phyloP scores from a whole-genome alignment of 164 flowering plant species.

The Magnolia sinica region DNA sequence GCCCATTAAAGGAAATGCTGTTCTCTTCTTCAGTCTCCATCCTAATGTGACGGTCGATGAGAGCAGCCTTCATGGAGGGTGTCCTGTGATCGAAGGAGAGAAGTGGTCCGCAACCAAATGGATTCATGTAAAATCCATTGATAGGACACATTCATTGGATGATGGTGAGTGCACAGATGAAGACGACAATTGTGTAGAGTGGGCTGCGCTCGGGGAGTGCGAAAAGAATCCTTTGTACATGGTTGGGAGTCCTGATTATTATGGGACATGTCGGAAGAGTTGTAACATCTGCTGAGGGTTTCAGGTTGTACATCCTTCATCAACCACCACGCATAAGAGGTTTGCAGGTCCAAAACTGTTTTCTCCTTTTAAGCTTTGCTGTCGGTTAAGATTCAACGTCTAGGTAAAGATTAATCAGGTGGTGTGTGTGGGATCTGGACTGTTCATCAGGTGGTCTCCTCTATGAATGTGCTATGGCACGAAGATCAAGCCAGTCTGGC shows the following conservation, averaged over 20 bases:
- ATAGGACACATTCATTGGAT: slow-evolving; percentile 9
- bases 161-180: slow-evolving; percentile 72
- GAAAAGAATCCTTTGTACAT: slow-evolving; percentile 69
- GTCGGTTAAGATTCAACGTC: neutral
- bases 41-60: slow-evolving; percentile 57
- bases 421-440: neutral
- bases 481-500: neutral
- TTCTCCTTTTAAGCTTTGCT: neutral
- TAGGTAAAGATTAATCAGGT: neutral
- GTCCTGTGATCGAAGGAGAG: slow-evolving; percentile 75
- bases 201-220: slow-evolving; percentile 92
- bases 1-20: slow-evolving; percentile 74
- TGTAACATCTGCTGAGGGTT: slow-evolving; percentile 52
- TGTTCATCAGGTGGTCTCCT: neutral
- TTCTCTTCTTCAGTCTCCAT: slow-evolving; percentile 62
- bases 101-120: slow-evolving; percentile 77
- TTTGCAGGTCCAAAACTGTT: neutral
- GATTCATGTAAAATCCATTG: slow-evolving; percentile 35
- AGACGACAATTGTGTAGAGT: slow-evolving; percentile 56
- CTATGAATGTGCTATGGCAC: neutral
- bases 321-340: neutral
- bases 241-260: slow-evolving; percentile 78
- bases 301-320: neutral
- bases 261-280: slow-evolving; percentile 85
- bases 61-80: slow-evolving; percentile 58